A percentile compares a stretch with the other conserved stretches of the same genome.
Evolutionary conservation across 805 yeast species (phyloP).

Genomic region (Brettanomyces nanus): DNA sequence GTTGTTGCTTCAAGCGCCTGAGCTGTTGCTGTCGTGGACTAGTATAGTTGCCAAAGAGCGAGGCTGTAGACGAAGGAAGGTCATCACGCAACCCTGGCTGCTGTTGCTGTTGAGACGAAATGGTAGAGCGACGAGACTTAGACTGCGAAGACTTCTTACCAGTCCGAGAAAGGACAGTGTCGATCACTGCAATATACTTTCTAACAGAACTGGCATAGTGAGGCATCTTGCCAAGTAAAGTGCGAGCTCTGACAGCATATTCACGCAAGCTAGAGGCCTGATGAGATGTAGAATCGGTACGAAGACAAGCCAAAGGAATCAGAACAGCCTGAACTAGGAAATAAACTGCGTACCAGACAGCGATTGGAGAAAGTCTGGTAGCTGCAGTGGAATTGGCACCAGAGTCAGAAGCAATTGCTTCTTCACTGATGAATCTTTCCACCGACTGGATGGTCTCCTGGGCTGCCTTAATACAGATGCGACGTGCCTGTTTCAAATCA

Average conservation of each 20-base stretch:
- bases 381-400: background rate
- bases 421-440: constrained; percentile 26
- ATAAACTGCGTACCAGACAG: constrained; percentile 58
- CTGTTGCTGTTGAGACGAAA: background rate
- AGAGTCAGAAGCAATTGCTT: constrained; percentile 1
- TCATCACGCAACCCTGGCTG: background rate
- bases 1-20: background rate
- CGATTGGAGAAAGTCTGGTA: constrained; percentile 31
- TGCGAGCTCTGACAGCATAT: constrained; percentile 34
- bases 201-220: background rate
- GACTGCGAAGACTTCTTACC: background rate
- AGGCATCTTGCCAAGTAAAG: constrained; percentile 1
- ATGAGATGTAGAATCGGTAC: constrained; percentile 41
- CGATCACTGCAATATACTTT: background rate
- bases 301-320: constrained; percentile 46
- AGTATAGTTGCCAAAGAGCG: constrained; percentile 1
- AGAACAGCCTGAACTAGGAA: constrained; percentile 56
- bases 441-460: constrained; percentile 45
- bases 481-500: constrained; percentile 41
- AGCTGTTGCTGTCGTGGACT: background rate
- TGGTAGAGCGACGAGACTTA: background rate
- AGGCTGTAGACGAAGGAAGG: background rate
- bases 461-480: constrained; percentile 43
- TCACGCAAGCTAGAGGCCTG: constrained; percentile 36
- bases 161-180: background rate